Base-by-base conservation (phyloP, 139 green algal genomes). In the Trebouxia sp. region DNA sequence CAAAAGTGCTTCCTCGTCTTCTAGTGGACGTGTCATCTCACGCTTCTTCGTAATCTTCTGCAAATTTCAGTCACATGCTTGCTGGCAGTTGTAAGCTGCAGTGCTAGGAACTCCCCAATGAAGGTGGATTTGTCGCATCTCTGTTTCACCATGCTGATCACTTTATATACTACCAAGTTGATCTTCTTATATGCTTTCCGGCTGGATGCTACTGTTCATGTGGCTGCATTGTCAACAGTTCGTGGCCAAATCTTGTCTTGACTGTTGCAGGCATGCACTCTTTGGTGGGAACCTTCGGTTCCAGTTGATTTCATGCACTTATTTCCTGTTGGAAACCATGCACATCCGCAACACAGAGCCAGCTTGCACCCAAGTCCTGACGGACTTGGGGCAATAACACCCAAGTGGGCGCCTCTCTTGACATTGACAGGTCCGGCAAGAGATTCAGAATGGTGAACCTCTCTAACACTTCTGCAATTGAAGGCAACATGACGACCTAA, bases 1-100 rank as follows among this genome's bases (percentile, higher is more conserved):
- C 62, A 70, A 70, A 70, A 43, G 62, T 70, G 62, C 62, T 70
- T 70, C 62, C 62, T 70, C 62, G 32, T 70, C 62, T 70, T 70
- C 32, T 70, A 70, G 32, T 32, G 42, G 32, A 70, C 62, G 62
- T 70, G 32, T 70, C 62, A 70, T 70, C 62, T 70, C 62, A 70
- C 62, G 62, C 62, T 70, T 70, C 62, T 65, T 26, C 22, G 10
- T 65, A 65, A 65, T 65, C 53, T 65, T 65, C 53, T 65, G 53
- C 53, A 65, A 65, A 32, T 65, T 65, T 65, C 53, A 65, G 53
- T 65, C 53, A 65, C 53, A 65, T 65, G 53, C 53, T 65, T 28
- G 53, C 53, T 65, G 53, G 53, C 53, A 65, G 62, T 43, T 43
- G 62, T 70, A 70, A 70, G 53, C 53, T 65, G 53, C 53, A 65